phyloP scores from a whole-genome alignment of 257 asterid genomes.

The Primulina huaijiensis region DNA sequence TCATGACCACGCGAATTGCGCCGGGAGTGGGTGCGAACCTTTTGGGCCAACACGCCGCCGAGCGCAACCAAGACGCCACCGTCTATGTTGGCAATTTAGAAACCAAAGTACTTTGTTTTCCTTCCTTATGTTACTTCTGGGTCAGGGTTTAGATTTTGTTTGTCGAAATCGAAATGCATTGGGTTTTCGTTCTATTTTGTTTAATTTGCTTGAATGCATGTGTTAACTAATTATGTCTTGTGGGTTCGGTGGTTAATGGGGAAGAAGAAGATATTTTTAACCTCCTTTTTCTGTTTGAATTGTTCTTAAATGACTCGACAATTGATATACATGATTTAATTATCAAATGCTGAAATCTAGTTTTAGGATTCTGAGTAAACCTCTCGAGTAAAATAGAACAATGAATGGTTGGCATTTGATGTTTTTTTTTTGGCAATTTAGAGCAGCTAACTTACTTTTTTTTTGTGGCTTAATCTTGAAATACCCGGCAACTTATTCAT shows the following conservation, averaged over 20 bases:
- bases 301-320: no score
- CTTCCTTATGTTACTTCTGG: background rate
- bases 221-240: background rate
- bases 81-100: constrained; percentile 94
- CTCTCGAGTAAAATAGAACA: background rate
- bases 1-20: constrained; percentile 86
- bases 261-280: no score
- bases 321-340: no score
- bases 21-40: constrained; percentile 96
- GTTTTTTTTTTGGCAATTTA: background rate
- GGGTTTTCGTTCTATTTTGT: constrained; percentile 10
- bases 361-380: background rate
- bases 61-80: constrained; percentile 97
- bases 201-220: background rate
- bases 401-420: background rate
- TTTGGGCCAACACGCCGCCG: constrained; percentile 95
- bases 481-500: background rate
- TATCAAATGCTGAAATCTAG: no score
- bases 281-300: no score
- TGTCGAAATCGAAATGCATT: background rate
- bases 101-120: constrained; percentile 41
- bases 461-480: background rate
- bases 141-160: constrained; percentile 20
- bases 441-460: background rate
- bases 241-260: no score